These are phyloP conservation scores for Aegle marmelos DNA, from an alignment of 345 rosid genomes.

Conservation along the genomic window DNA sequence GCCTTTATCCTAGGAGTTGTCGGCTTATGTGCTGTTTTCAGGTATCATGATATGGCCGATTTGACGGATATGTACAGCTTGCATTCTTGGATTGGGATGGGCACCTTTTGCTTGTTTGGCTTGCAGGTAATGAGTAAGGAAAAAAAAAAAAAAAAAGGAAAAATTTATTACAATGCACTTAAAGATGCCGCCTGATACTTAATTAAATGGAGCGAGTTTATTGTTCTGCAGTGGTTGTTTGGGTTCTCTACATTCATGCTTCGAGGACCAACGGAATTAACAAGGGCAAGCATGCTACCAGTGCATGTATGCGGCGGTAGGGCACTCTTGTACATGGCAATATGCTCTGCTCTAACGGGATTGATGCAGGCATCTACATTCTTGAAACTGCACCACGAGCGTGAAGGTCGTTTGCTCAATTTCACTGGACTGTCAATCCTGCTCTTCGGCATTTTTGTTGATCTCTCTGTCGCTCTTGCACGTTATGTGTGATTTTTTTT, in stretches of 20 bases:
- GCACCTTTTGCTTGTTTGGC: conserved; percentile 55
- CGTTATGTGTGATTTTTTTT: conserved; percentile 43
- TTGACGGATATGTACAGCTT: conserved; percentile 50
- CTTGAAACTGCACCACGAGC: conserved; percentile 11
- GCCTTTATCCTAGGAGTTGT: conserved; percentile 58
- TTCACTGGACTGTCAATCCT: conserved; percentile 61
- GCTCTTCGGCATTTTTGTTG: conserved; percentile 78
- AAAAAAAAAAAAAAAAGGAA: neutral
- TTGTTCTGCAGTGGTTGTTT: conserved; percentile 55
- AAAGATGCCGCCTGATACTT: neutral
- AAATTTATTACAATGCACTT: neutral
- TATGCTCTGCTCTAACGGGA: conserved; percentile 83
- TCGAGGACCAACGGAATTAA: conserved; percentile 8
- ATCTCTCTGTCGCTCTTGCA: conserved; percentile 66
- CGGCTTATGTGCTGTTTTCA: conserved; percentile 80
- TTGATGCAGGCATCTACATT: conserved; percentile 50
- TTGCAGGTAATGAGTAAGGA: conserved; percentile 65
- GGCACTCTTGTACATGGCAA: conserved; percentile 63
- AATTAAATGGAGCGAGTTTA: neutral
- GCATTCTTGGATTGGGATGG: conserved; percentile 86
- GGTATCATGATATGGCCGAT: conserved; percentile 55
- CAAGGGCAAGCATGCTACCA: conserved; percentile 43
- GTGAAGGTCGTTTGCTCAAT: conserved; percentile 66
- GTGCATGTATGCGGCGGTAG: conserved; percentile 79
- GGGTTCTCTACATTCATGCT: conserved; percentile 51